These are phyloP conservation scores for Aquanectria penicillioides DNA, from an alignment of 2,329 filamentous ascomycete species.

Conservation along the genomic window DNA sequence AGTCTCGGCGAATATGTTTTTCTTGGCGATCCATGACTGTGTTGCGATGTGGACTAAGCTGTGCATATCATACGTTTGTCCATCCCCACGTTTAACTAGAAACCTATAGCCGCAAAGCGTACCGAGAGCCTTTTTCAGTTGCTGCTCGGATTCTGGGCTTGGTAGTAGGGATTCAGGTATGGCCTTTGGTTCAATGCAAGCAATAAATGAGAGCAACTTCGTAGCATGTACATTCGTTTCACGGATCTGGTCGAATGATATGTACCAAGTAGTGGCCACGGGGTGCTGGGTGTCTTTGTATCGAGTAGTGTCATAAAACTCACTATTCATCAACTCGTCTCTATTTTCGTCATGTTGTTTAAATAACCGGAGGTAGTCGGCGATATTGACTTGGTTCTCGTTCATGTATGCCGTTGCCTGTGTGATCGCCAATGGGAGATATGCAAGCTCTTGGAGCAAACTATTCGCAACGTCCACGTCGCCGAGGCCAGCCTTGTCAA, in stretches of 20 bases:
- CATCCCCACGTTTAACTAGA: conserved; percentile 36
- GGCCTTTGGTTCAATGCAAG: conserved; percentile 51
- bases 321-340: conserved; percentile 17
- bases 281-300: conserved; percentile 47
- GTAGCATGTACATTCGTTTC: conserved; percentile 43
- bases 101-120: conserved; percentile 47
- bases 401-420: conserved; percentile 55
- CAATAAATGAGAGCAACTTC: conserved; percentile 50
- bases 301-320: conserved; percentile 45
- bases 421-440: conserved; percentile 50
- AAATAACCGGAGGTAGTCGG: conserved; percentile 48
- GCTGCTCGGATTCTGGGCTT: background rate
- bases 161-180: conserved; percentile 51
- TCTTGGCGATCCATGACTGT: conserved; percentile 36
- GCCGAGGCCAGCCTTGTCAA: conserved; percentile 4
- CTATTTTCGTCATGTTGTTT: conserved; percentile 43
- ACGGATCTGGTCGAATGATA: conserved; percentile 53
- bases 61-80: conserved; percentile 49
- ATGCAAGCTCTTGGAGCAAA: conserved; percentile 43
- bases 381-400: conserved; percentile 34
- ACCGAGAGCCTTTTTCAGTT: conserved; percentile 41
- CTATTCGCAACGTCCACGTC: background rate
- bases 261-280: conserved; percentile 50
- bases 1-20: rapidly evolving
- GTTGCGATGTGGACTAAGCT: conserved; percentile 49